These are phyloP conservation scores for Diaporthe humulicola DNA, from an alignment of 2,329 filamentous ascomycete genomes.

Conservation along the genomic window DNA sequence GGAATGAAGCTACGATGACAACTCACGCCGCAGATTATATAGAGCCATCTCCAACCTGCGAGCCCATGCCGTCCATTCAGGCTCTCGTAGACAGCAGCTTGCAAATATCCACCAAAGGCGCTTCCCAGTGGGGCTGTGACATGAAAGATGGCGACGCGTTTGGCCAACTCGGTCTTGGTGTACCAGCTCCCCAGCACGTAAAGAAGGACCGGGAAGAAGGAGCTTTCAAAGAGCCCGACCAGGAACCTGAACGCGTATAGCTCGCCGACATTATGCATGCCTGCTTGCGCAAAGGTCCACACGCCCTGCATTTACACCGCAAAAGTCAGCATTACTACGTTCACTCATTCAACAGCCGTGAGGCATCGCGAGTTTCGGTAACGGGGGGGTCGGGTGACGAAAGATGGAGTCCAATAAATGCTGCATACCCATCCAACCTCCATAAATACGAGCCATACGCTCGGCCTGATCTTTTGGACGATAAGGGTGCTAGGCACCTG, in stretches of 20 bases:
- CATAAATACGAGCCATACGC: conserved; percentile 48
- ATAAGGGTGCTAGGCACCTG: conserved; percentile 50
- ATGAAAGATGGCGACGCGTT: conserved; percentile 47
- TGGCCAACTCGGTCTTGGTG: conserved; percentile 47
- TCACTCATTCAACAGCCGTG: neutral
- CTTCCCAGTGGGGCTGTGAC: conserved; percentile 46
- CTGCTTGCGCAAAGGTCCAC: conserved; percentile 49
- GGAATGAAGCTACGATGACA: too few relatives aligned
- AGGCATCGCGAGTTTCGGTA: too few relatives aligned
- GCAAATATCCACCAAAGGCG: conserved; percentile 48
- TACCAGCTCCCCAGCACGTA: conserved; percentile 50
- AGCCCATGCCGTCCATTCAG: conserved; percentile 48
- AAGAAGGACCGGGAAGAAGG: conserved; percentile 47
- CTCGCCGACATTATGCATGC: conserved; percentile 42
- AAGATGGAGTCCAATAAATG: too few relatives aligned
- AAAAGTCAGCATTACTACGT: neutral
- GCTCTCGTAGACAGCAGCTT: conserved; percentile 47
- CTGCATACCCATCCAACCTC: conserved; percentile 46
- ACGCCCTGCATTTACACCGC: conserved; percentile 15
- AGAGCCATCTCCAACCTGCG: conserved; percentile 52
- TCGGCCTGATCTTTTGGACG: conserved; percentile 47
- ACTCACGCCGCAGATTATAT: conserved; percentile 44
- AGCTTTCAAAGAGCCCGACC: conserved; percentile 49
- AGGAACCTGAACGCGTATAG: conserved; percentile 51
- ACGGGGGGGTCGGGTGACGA: too few relatives aligned